These are phyloP conservation scores for Trametes punicea DNA, from an alignment of 768 basidiomycete genomes.

Conservation along the genomic window DNA sequence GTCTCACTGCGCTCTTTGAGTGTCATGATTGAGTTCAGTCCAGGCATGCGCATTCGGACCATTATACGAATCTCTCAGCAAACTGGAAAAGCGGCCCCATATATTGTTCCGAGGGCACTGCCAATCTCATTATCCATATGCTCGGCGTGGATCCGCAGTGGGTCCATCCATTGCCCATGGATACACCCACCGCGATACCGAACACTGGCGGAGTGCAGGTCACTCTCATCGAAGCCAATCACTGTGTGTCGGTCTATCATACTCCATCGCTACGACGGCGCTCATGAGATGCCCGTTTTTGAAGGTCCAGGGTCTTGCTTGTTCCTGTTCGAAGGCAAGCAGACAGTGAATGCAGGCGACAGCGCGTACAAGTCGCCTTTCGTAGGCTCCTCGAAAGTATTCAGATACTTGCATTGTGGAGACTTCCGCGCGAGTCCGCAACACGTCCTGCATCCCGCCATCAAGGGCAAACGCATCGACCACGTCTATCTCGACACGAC, in stretches of 20 bases:
- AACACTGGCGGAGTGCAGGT: slow-evolving; percentile 83
- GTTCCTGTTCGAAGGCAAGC: slow-evolving; percentile 90
- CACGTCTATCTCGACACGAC: slow-evolving; percentile 95
- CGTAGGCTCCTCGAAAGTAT: slow-evolving; percentile 65
- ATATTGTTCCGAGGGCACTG: slow-evolving; percentile 93
- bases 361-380: slow-evolving; percentile 66
- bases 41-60: slow-evolving; percentile 96
- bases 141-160: slow-evolving; percentile 85
- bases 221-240: slow-evolving; percentile 96
- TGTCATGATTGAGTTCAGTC: background rate
- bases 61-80: slow-evolving; percentile 88
- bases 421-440: slow-evolving; percentile 89
- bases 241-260: slow-evolving; percentile 49
- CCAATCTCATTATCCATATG: slow-evolving; percentile 89
- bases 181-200: slow-evolving; percentile 70
- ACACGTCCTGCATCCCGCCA: slow-evolving; percentile 80
- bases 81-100: slow-evolving; percentile 91
- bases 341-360: slow-evolving; percentile 88
- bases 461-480: slow-evolving; percentile 80
- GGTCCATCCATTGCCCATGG: slow-evolving; percentile 85
- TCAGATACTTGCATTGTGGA: slow-evolving; percentile 94
- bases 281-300: too few relatives aligned
- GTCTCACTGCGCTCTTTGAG: background rate
- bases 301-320: slow-evolving; percentile 84
- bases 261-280: background rate